Percentiles rank a stretch among this genome's conserved stretches.
These are phyloP conservation scores for Ogataea paraovalis DNA, from an alignment of 805 yeast genomes.

Conservation along the genomic window DNA sequence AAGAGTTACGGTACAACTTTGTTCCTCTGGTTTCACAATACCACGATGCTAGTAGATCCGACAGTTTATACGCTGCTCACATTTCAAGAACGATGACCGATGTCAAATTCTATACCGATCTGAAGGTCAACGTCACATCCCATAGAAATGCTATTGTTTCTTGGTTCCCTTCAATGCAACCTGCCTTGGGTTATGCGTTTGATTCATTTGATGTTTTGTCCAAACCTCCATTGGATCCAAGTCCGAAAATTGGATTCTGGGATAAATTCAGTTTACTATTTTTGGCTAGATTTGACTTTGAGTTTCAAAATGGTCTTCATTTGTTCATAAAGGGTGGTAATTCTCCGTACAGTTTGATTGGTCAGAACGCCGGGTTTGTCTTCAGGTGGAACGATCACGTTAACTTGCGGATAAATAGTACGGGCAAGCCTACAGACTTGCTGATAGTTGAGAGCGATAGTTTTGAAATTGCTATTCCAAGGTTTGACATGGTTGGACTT, in stretches of 20 bases:
- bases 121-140: slow-evolving; percentile 43
- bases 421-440: slow-evolving; percentile 45
- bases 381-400: slow-evolving; percentile 62
- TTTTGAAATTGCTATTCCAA: slow-evolving; percentile 56
- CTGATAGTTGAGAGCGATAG: slow-evolving; percentile 50
- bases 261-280: slow-evolving; percentile 55
- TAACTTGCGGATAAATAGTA: slow-evolving; percentile 45
- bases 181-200: slow-evolving; percentile 59
- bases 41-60: slow-evolving; percentile 23
- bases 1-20: slow-evolving; percentile 36
- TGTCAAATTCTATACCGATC: slow-evolving; percentile 50
- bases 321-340: slow-evolving; percentile 59
- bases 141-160: slow-evolving; percentile 47
- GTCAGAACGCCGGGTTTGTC: slow-evolving; percentile 58
- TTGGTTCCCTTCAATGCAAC: slow-evolving; percentile 63
- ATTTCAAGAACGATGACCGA: slow-evolving; percentile 63
- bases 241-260: slow-evolving; percentile 67
- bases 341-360: slow-evolving; percentile 55
- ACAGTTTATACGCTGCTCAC: slow-evolving; percentile 53
- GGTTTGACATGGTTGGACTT: slow-evolving; percentile 36
- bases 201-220: slow-evolving; percentile 62
- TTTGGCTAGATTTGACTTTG: slow-evolving; percentile 50
- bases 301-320: slow-evolving; percentile 48
- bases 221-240: slow-evolving; percentile 66
- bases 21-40: slow-evolving; percentile 46